Base-by-base conservation (phyloP, 2,329 filamentous ascomycete genomes). In the Ciborinia camelliae region DNA sequence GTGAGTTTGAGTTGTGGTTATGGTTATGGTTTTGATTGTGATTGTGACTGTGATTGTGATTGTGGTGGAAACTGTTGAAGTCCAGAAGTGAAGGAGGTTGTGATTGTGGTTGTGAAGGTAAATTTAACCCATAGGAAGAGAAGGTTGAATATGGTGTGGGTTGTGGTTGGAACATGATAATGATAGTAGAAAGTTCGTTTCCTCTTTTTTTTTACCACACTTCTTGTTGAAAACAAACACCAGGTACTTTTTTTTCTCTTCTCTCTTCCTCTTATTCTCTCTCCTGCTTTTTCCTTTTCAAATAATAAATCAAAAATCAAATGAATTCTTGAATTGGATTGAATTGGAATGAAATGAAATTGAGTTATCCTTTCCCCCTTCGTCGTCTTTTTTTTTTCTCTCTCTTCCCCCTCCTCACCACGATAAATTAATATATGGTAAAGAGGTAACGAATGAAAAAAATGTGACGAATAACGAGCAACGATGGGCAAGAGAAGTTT, bases 91-190 rank as follows among this genome's bases (percentile, higher is more conserved):
- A 23, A 30, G 47, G 45, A n/a, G 47, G 32, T 37, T 35, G 63
- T 41, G 48, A 30, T 63, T 62, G 43, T n/a, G 60, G 45, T 65
- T 60, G 43, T 52, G 64, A 57, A 61, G 63, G 52, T 61, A 65
- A 20, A 55, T 55, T 59, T 43, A 67, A 48, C 47, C 70, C 69
- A 69, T 71, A 71, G 15, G 69, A 60, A 41, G 68, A 68, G 63
- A 71, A 73, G 37, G 71, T 48, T 59, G 68, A 69, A 65, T 62
- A 73, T 30, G 72, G 70, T 50, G 71, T 73, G 45, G 72, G 54
- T 64, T 74, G 72, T 72, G 73, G 72, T 68, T 73, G 73, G 69
- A 74, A 74, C 73, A 74, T 74, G 59, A 37, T 41, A 47, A 45
- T 35, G 18, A 20, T 2, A 28, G 26, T n/a, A n/a, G 20, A 45